These are phyloP conservation scores for Cladobotryum protrusum DNA, from an alignment of 2,329 filamentous ascomycete genomes.

Conservation along the genomic window DNA sequence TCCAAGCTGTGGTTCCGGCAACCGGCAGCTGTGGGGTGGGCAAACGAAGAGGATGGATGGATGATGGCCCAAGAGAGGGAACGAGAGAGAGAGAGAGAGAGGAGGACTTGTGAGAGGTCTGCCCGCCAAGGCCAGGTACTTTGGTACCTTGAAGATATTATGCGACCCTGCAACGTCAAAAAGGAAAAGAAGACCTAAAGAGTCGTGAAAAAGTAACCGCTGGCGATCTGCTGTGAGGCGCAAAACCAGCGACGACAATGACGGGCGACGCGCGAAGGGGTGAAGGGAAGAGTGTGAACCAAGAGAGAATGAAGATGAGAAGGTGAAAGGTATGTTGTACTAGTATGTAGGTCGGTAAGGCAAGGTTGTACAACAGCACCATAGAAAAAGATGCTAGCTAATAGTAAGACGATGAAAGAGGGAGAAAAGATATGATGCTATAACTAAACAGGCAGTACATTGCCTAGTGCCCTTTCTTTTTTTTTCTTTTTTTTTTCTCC, in stretches of 20 bases:
- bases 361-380: background rate
- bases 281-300: background rate
- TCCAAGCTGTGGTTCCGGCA: slow-evolving; percentile 5
- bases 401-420: background rate
- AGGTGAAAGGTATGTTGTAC: background rate
- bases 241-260: slow-evolving; percentile 5
- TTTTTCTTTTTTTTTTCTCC: background rate
- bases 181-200: background rate
- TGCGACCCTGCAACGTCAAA: slow-evolving; percentile 6
- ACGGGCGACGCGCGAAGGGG: slow-evolving; percentile 4
- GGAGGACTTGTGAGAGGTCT: background rate
- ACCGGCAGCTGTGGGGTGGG: slow-evolving; percentile 11
- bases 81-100: slow-evolving; percentile 1
- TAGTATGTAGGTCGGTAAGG: background rate
- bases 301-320: background rate
- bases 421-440: background rate
- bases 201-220: background rate
- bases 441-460: no score
- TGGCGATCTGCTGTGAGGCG: background rate
- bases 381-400: background rate
- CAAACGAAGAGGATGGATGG: background rate
- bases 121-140: slow-evolving; percentile 6
- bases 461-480: background rate
- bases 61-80: background rate
- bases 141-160: background rate